phyloP scores from a whole-genome alignment of 345 rosid species.

The Microcos paniculata region DNA sequence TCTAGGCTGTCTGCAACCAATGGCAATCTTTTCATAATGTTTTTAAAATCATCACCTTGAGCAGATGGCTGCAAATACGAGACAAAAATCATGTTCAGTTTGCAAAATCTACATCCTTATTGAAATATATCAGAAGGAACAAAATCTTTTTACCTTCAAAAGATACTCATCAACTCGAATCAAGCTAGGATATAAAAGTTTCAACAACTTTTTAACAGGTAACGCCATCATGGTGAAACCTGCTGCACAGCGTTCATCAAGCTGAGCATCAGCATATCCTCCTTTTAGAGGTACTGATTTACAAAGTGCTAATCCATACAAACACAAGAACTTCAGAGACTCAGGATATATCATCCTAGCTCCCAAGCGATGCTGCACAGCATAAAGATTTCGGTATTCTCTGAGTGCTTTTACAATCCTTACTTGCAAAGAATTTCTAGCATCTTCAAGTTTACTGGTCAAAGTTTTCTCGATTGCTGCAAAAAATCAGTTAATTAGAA shows the following conservation, averaged over 20 bases:
- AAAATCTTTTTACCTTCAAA: constrained; percentile 51
- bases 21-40: constrained; percentile 52
- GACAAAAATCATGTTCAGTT: constrained; percentile 18
- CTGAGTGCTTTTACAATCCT: constrained; percentile 87
- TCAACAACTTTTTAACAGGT: constrained; percentile 81
- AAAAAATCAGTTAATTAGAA: constrained; percentile 28
- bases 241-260: constrained; percentile 93
- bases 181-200: constrained; percentile 85
- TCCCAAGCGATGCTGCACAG: constrained; percentile 95
- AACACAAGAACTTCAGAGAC: constrained; percentile 73
- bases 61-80: constrained; percentile 61
- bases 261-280: constrained; percentile 81
- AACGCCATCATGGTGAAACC: constrained; percentile 96
- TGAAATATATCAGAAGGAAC: not conserved
- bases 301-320: constrained; percentile 84
- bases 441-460: constrained; percentile 90
- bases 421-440: constrained; percentile 66
- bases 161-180: constrained; percentile 84
- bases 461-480: constrained; percentile 94
- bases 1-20: constrained; percentile 85
- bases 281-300: constrained; percentile 87
- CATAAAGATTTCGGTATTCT: constrained; percentile 85
- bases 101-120: not conserved
- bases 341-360: constrained; percentile 95
- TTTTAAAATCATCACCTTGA: constrained; percentile 41